These are phyloP conservation scores for Ophiostoma piceae DNA, from an alignment of 2,329 filamentous ascomycete genomes.

Conservation along the genomic window DNA sequence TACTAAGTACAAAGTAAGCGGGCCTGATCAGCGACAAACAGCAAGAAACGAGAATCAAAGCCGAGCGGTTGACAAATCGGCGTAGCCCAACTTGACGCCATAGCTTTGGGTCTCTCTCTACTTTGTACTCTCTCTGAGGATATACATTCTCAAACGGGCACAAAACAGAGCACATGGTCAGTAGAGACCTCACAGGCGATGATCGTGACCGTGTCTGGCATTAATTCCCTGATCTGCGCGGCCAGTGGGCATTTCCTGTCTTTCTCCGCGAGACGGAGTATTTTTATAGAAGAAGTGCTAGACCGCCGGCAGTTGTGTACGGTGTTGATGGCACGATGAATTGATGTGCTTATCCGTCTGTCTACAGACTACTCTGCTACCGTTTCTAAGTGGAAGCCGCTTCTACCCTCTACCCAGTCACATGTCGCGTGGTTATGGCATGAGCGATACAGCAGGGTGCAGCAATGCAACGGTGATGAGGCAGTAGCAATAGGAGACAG, in stretches of 20 bases:
- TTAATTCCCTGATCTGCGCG: background rate
- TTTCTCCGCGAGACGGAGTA: slow-evolving; percentile 1
- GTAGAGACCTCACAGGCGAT: background rate
- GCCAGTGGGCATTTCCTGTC: background rate
- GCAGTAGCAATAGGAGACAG: background rate
- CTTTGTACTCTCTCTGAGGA: background rate
- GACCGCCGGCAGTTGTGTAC: background rate
- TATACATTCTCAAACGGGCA: background rate
- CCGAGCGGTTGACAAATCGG: slow-evolving; percentile 2
- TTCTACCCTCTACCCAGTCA: background rate
- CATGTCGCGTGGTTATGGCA: background rate
- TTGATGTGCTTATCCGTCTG: no score
- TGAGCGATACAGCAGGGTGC: background rate
- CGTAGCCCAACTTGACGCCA: background rate
- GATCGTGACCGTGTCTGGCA: background rate
- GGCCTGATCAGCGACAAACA: background rate
- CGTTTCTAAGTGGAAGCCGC: background rate
- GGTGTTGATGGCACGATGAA: no score
- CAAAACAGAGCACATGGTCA: background rate
- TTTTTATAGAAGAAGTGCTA: background rate
- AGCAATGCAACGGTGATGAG: background rate
- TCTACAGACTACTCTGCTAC: background rate
- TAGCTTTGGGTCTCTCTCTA: no score
- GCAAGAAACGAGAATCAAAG: slow-evolving; percentile 2
- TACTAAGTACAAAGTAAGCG: no score